phyloP scores from a whole-genome alignment of 2,329 filamentous ascomycete species.

The Trichoderma harzianum region DNA sequence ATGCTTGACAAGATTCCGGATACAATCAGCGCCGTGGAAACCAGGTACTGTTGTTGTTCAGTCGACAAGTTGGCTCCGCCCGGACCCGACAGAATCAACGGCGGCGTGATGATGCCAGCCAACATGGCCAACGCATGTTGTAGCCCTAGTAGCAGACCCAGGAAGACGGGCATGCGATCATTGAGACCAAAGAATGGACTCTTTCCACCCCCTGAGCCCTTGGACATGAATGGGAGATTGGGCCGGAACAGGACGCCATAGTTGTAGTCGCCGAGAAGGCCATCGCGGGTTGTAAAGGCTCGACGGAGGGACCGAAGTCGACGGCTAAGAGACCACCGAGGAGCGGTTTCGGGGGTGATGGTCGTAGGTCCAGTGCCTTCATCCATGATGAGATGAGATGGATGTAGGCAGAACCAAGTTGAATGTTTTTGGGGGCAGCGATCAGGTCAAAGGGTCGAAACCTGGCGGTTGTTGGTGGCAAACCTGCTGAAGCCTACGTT shows the following conservation, averaged over 20 bases:
- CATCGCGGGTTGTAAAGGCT: constrained; percentile 59
- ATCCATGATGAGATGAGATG: constrained; percentile 42
- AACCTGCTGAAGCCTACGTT: constrained; percentile 28
- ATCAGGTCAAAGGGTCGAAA: constrained; percentile 21
- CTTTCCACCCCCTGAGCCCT: constrained; percentile 32
- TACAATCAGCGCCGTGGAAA: constrained; percentile 75
- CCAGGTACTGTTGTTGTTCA: constrained; percentile 68
- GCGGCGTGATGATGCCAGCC: constrained; percentile 72
- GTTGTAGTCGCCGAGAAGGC: constrained; percentile 81
- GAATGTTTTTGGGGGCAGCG: background rate
- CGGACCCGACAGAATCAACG: constrained; percentile 64
- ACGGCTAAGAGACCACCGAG: constrained; percentile 31
- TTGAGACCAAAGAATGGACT: constrained; percentile 83
- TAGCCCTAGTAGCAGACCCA: constrained; percentile 71
- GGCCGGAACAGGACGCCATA: constrained; percentile 84
- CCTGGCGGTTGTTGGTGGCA: constrained; percentile 26
- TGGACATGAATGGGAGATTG: constrained; percentile 77
- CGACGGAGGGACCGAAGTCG: constrained; percentile 29
- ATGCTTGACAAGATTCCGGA: constrained; percentile 71
- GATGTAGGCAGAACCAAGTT: background rate
- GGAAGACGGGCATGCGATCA: constrained; percentile 70
- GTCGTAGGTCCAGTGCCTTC: constrained; percentile 53
- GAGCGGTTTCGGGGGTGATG: constrained; percentile 41
- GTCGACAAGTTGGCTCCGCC: constrained; percentile 61
- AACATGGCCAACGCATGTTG: constrained; percentile 79